Percentiles rank a stretch among this genome's conserved stretches.
phyloP scores from a whole-genome alignment of 2,329 filamentous ascomycete genomes.

The Exutisphaerella laricina region DNA sequence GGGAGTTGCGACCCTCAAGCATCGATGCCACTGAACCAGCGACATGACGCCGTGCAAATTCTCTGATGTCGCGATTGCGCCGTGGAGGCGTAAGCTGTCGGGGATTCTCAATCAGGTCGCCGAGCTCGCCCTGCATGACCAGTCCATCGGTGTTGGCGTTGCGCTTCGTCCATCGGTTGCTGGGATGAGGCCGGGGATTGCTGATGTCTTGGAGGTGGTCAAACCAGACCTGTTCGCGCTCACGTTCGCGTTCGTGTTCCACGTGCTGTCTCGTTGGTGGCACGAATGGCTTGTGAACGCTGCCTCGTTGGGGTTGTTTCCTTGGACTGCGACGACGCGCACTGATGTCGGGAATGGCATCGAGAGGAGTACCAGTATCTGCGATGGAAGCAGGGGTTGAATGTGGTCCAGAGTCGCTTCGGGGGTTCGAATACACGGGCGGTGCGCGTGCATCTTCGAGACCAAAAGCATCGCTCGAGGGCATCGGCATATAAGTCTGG shows the following conservation, averaged over 20 bases:
- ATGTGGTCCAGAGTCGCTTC: too few species aligned
- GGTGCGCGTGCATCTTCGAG: not conserved
- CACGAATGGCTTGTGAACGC: constrained; percentile 30
- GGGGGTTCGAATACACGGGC: too few species aligned
- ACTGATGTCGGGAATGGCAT: constrained; percentile 22
- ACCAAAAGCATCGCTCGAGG: constrained; percentile 1
- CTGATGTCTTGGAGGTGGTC: constrained; percentile 25
- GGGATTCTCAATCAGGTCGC: constrained; percentile 20
- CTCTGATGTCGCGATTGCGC: constrained; percentile 31
- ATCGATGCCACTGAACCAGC: constrained; percentile 8
- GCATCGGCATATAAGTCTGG: constrained; percentile 11
- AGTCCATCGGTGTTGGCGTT: constrained; percentile 10
- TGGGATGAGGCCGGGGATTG: constrained; percentile 3
- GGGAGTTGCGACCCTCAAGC: constrained; percentile 18
- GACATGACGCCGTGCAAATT: constrained; percentile 20
- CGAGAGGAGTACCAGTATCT: constrained; percentile 21
- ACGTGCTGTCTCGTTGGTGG: constrained; percentile 21
- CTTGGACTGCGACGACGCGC: constrained; percentile 16
- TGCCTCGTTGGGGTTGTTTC: constrained; percentile 15
- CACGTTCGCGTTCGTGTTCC: constrained; percentile 8
- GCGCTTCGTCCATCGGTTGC: constrained; percentile 7
- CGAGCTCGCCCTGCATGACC: constrained; percentile 26
- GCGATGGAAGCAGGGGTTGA: too few species aligned
- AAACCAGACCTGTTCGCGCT: constrained; percentile 25
- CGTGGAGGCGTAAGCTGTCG: constrained; percentile 22